Base-by-base conservation (phyloP, 805 yeast genomes). In the Dipodascus albidus region DNA sequence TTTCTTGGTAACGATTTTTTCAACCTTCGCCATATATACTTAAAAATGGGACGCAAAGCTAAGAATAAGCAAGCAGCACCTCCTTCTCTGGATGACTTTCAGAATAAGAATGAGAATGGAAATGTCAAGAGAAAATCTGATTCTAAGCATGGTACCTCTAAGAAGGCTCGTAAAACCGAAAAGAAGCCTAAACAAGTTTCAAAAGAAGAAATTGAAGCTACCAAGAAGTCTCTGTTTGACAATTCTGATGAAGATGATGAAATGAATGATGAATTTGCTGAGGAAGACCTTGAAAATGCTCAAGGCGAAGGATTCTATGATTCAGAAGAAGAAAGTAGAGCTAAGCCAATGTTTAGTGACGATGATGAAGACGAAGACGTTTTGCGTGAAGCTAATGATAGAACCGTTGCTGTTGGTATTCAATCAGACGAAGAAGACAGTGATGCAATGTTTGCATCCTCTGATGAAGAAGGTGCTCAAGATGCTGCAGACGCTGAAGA, bases 41-140 rank as follows among this genome's bases (percentile, higher is more conserved):
- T 47, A 42, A 44, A 8, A 49, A 87, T 90, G 96, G 98, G 98
- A 68, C 85, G 96, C 79, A 83, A 87, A 74, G 87, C 87, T 55
- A 88, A 85, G 70, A 85, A 87, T 64, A 91, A 87, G 76, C 98
- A 91, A 73, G 93, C 88, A 49, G 86, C 79, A 55, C 98, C 98
- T 60, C 96, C 96, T 35, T 67, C 89, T 3, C 74, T 83, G 57
- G 98, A 91, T 48, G 96, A 91, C 64, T 83, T 90, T 67, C 80
- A 62, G 17, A 67, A 66, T 23, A 67, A 67, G 58, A 62, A 50
- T 22, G 52, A 62, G 58, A 62, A 50, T 22, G 52, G 62, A 57
- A 57, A 57, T 20, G 59, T 60, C 4, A 60, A 63, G 62, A 62
- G 58, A 57, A 52, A 52, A 23, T 35, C 54, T 44, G 56, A 52